Evolutionary conservation across 768 basidiomycete genomes (phyloP).

Genomic region (Phlebiopsis gigantea): DNA sequence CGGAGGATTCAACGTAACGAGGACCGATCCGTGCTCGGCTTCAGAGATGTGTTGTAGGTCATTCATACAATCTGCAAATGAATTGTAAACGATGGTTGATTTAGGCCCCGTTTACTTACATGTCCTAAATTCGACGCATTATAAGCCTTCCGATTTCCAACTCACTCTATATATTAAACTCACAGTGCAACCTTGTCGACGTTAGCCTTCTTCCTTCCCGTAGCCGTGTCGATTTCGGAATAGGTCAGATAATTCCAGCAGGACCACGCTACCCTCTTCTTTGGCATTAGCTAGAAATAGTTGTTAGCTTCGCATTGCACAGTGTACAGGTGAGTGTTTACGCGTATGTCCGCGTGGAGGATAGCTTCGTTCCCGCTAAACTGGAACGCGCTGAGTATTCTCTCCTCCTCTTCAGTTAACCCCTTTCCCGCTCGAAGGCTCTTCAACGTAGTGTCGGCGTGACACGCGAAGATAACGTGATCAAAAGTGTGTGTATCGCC

Average conservation of each 20-base stretch:
- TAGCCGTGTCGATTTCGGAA: slow-evolving; percentile 29
- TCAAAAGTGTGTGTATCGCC: slow-evolving; percentile 50
- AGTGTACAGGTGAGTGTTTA: slow-evolving; percentile 18
- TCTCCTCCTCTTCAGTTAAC: slow-evolving; percentile 45
- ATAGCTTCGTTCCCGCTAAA: slow-evolving; percentile 69
- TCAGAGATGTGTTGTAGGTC: slow-evolving; percentile 63
- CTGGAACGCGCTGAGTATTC: slow-evolving; percentile 50
- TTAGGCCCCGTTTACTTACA: not conserved
- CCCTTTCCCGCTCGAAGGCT: slow-evolving; percentile 48
- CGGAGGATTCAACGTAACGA: slow-evolving; percentile 72
- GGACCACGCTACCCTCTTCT: slow-evolving; percentile 55
- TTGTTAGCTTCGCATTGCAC: not conserved
- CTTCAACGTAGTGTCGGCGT: slow-evolving; percentile 57
- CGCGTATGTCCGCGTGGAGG: slow-evolving; percentile 58
- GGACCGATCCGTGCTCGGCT: slow-evolving; percentile 49
- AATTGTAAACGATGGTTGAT: not conserved
- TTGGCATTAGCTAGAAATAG: slow-evolving; percentile 58
- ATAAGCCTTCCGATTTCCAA: too few species aligned
- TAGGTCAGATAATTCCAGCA: slow-evolving; percentile 77
- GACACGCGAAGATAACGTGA: slow-evolving; percentile 69
- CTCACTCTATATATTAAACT: too few species aligned
- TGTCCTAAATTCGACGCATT: slow-evolving; percentile 3
- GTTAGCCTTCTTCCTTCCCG: slow-evolving; percentile 38
- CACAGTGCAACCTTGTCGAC: slow-evolving; percentile 55
- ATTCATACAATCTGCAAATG: slow-evolving; percentile 63